Percentiles rank a stretch among this genome's conserved stretches.
These are phyloP conservation scores for Wickerhamomyces strasburgensis DNA, from an alignment of 805 yeast genomes.

Conservation along the genomic window DNA sequence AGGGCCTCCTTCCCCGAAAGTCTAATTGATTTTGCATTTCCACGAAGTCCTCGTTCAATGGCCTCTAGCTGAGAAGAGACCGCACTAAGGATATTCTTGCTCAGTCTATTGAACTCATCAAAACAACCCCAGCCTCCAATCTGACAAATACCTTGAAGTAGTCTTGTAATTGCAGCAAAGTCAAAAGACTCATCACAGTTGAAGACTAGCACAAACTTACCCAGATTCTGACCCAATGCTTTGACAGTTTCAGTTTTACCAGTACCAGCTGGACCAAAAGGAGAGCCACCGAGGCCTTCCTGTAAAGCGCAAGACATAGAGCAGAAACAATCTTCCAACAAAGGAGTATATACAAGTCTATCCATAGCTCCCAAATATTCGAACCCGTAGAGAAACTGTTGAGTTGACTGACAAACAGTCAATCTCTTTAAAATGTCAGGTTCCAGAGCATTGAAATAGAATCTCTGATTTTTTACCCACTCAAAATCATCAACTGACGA, in stretches of 20 bases:
- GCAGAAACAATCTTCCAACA: slow-evolving; percentile 57
- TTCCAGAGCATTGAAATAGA: slow-evolving; percentile 20
- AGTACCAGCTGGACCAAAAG: slow-evolving; percentile 96
- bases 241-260: slow-evolving; percentile 93
- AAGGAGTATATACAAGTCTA: slow-evolving; percentile 70
- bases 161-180: slow-evolving; percentile 69
- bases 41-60: slow-evolving; percentile 53
- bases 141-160: slow-evolving; percentile 71
- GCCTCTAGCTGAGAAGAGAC: slow-evolving; percentile 74
- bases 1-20: slow-evolving; percentile 37
- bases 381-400: slow-evolving; percentile 60
- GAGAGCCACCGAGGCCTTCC: slow-evolving; percentile 79
- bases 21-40: slow-evolving; percentile 24
- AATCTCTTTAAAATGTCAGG: slow-evolving; percentile 32
- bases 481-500: slow-evolving; percentile 21
- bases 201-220: slow-evolving; percentile 78
- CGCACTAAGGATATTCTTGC: slow-evolving; percentile 69
- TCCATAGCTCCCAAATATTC: slow-evolving; percentile 78
- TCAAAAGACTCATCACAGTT: slow-evolving; percentile 91
- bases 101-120: slow-evolving; percentile 87
- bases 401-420: slow-evolving; percentile 46
- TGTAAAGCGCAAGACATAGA: slow-evolving; percentile 71
- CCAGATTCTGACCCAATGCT: slow-evolving; percentile 74
- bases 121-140: slow-evolving; percentile 95
- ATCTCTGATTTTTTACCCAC: slow-evolving; percentile 55